Evolutionary conservation across 164 flowering plant species (phyloP).

Genomic region (Umbilicus rupestris): DNA sequence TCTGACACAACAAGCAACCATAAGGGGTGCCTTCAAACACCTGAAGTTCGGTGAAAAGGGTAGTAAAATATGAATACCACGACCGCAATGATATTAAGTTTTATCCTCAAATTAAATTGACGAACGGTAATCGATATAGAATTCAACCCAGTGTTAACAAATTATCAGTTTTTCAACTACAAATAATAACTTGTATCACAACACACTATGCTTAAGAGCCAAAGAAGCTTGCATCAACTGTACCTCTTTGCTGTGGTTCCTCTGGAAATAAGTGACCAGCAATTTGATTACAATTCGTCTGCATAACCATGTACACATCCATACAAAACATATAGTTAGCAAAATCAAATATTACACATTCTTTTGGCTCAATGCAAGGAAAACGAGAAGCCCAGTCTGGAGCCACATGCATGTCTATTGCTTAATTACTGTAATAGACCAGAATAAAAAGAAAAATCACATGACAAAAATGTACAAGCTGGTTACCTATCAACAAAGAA

Average conservation of each 20-base stretch:
- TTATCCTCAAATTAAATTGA: background rate
- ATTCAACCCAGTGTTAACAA: no score
- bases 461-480: conserved; percentile 3
- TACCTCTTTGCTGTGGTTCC: conserved; percentile 99
- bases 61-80: background rate
- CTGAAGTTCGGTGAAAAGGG: background rate
- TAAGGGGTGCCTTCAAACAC: background rate
- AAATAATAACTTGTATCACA: background rate
- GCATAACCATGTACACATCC: conserved; percentile 16
- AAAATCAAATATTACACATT: background rate
- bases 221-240: background rate
- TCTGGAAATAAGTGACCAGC: conserved; percentile 88
- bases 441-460: background rate
- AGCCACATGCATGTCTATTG: background rate
- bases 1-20: background rate
- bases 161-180: no score
- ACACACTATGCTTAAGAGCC: background rate
- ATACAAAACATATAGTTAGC: conserved; percentile 4
- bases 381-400: background rate
- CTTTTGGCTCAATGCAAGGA: background rate
- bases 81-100: no score
- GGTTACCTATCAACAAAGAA: conserved; percentile 87
- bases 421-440: no score
- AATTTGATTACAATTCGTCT: conserved; percentile 97
- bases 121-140: background rate